A percentile compares a stretch with the other conserved stretches of the same genome.
These are phyloP conservation scores for Prasinococcaceae sp. DNA, from an alignment of 139 green algal species.

Conservation along the genomic window DNA sequence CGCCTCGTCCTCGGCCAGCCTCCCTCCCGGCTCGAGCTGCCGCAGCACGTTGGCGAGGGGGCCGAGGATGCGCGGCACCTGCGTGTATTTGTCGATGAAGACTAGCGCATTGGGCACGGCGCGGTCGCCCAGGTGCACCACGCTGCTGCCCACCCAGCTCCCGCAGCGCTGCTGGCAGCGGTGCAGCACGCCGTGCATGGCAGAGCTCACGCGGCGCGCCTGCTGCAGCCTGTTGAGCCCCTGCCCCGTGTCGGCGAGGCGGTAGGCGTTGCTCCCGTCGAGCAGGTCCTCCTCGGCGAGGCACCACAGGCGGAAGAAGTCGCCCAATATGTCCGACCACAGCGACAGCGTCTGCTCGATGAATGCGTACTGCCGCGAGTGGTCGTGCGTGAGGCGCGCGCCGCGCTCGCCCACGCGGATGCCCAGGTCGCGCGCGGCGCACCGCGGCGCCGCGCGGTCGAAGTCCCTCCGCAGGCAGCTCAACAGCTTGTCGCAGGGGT, in stretches of 20 bases:
- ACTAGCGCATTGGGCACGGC: conserved; percentile 87
- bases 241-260: conserved; percentile 80
- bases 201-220: conserved; percentile 31
- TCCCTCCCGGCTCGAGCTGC: conserved; percentile 37
- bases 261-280: conserved; percentile 53
- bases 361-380: conserved; percentile 67
- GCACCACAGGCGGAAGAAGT: conserved; percentile 85
- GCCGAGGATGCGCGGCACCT: conserved; percentile 84
- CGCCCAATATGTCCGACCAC: conserved; percentile 67
- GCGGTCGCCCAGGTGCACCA: conserved; percentile 87
- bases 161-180: conserved; percentile 64
- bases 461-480: conserved; percentile 26
- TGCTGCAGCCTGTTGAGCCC: conserved; percentile 85
- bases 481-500: conserved; percentile 64
- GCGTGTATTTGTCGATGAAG: conserved; percentile 96
- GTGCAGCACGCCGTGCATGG: conserved; percentile 53
- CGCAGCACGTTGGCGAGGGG: conserved; percentile 73
- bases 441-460: neutral
- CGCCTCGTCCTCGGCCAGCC: conserved; percentile 9
- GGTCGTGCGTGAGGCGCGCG: conserved; percentile 22
- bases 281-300: conserved; percentile 75
- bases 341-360: conserved; percentile 77
- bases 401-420: conserved; percentile 30
- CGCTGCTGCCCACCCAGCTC: conserved; percentile 72
- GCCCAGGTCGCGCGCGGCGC: conserved; percentile 29